Base-by-base conservation (phyloP, 2,329 filamentous ascomycete species). In the Leptodontidium sp. region DNA sequence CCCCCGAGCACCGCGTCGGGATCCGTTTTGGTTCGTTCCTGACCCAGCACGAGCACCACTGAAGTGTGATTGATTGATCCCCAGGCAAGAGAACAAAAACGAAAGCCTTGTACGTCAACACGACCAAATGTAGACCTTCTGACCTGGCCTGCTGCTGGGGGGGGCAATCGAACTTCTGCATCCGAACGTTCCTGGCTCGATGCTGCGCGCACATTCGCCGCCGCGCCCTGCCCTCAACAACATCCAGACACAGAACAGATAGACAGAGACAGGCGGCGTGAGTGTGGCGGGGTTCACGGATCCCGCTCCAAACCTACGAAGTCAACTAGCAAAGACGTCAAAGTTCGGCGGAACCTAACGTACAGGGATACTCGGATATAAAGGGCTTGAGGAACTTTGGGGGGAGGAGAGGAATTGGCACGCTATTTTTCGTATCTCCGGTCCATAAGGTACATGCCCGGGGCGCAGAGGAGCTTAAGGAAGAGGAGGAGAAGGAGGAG, bases 91-190 rank as follows among this genome's bases (percentile, higher is more conserved):
- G n/a, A 40, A 11, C 38, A 6, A 1, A 53, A 7, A 21, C 21
- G 49, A 53, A 32, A 24, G 24, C 50, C 50, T 53, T 53, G 50
- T 53, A 53, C 24, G 52, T 55, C 52, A 55, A 55, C 52, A 53
- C 50, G 50, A 53, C 5, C 8, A 55, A n/a, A 17, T 55, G 26
- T 17, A 35, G 52, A n/a, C 52, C 52, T 55, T 35, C 52, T 55
- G 52, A 55, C 52, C 26, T 47, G 43, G 29, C 52, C 26, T 47
- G 43, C 4, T 3, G 29, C 29, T 32, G 3, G 6, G 29, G 29
- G 29, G 29, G 43, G 15, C 6, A 35, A 55, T 55, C 52, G 17
- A 26, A 32, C 14, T 26, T 29, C 14, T 26, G 29, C 52, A 55
- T 55, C 52, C 52, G 52, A 35, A 55, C 29, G 52, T 55, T 35